A percentile compares a stretch with the other conserved stretches of the same genome.
Evolutionary conservation across 139 green algal genomes (phyloP).

Genomic region (Edaphochlamys debaryana): DNA sequence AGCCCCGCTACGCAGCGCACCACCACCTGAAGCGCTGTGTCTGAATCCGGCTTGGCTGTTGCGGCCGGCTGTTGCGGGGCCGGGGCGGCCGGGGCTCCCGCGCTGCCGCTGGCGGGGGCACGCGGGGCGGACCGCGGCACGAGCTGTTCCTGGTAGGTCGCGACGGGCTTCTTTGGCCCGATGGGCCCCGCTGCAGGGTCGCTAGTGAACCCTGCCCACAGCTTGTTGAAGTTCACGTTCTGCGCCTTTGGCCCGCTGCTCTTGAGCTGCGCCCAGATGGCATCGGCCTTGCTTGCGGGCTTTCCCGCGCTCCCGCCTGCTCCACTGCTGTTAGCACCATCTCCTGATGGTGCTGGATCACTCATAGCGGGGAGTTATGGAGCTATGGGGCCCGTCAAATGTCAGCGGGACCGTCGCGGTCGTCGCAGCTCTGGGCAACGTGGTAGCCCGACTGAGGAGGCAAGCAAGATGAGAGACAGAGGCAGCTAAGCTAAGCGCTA

Average conservation of each 20-base stretch:
- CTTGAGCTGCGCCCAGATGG: constrained; percentile 39
- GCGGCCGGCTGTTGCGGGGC: background rate
- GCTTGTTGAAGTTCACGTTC: constrained; percentile 32
- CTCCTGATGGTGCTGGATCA: too few species aligned
- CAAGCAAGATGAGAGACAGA: too few species aligned
- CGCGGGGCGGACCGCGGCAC: background rate
- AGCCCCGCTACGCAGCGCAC: constrained; percentile 23
- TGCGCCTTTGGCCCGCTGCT: background rate
- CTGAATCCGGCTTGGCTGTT: constrained; percentile 1
- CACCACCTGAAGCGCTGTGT: constrained; percentile 19
- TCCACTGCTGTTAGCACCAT: too few species aligned
- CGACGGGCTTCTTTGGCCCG: background rate
- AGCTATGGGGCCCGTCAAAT: too few species aligned
- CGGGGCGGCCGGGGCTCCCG: background rate
- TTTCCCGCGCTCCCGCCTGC: too few species aligned
- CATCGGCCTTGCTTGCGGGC: constrained; percentile 35
- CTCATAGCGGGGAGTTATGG: too few species aligned
- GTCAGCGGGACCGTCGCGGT: too few species aligned
- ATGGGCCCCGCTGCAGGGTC: background rate
- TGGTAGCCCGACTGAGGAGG: too few species aligned
- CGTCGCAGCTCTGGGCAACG: too few species aligned
- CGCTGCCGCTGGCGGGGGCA: background rate
- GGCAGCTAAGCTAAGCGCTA: too few species aligned
- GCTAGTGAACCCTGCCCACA: constrained; percentile 46
- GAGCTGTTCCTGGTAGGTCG: constrained; percentile 9